Conservation (phyloP, 345 rosid genomes). For the Brassica nigra region DNA sequence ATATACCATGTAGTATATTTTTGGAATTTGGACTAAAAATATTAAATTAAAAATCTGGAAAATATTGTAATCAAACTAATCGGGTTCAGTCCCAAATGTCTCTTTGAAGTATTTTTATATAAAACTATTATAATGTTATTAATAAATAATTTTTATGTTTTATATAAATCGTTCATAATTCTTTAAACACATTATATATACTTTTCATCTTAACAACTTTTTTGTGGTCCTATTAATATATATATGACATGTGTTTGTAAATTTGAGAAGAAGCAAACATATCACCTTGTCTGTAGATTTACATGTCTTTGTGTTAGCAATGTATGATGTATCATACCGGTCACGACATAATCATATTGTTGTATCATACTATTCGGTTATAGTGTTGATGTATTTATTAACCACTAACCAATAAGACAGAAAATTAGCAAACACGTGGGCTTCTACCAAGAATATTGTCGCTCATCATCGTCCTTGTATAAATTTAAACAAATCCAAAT, state of each 20-base stretch:
- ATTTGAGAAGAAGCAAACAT: background rate
- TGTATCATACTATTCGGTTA: constrained; percentile 12
- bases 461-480: constrained; percentile 11
- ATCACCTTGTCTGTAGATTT: background rate
- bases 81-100: no score
- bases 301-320: background rate
- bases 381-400: constrained; percentile 2
- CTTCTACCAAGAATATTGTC: constrained; percentile 26
- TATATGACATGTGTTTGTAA: background rate
- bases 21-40: no score
- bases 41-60: no score
- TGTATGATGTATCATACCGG: background rate
- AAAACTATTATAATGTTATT: no score
- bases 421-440: constrained; percentile 22
- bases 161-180: background rate
- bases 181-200: background rate
- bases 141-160: background rate
- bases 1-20: no score
- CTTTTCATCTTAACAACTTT: background rate
- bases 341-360: constrained; percentile 38
- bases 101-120: no score
- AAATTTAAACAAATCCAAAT: background rate
- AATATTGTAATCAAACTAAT: no score
- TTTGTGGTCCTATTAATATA: background rate
- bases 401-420: constrained; percentile 25